Percentiles rank a stretch among this genome's conserved stretches.
phyloP scores from a whole-genome alignment of 345 rosid genomes.

The Iberis pinnata region DNA sequence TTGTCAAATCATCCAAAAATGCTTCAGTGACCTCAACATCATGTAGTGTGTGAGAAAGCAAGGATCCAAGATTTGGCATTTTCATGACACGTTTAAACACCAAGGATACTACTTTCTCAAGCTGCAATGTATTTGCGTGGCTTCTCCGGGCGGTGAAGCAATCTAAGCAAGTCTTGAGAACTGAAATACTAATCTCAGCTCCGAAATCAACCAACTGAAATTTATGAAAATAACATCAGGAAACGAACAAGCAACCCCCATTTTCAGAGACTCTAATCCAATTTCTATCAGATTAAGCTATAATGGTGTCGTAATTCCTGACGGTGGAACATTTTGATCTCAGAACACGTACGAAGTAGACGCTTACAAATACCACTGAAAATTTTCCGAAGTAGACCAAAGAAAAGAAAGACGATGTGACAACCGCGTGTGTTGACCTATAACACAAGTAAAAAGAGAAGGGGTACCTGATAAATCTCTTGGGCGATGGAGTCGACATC shows the following conservation, averaged over 20 bases:
- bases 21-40: constrained; percentile 40
- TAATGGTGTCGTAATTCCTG: too few relatives aligned
- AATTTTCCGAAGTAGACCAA: too few relatives aligned
- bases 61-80: constrained; percentile 51
- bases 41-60: constrained; percentile 52
- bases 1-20: constrained; percentile 42
- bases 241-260: neutral
- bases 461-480: constrained; percentile 56
- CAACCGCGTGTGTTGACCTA: too few relatives aligned
- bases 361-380: neutral
- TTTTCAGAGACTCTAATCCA: neutral
- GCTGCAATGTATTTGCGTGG: constrained; percentile 34
- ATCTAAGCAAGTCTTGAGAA: constrained; percentile 60
- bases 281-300: too few relatives aligned
- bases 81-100: constrained; percentile 48
- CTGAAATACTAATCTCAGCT: constrained; percentile 46
- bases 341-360: neutral
- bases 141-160: constrained; percentile 38
- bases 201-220: constrained; percentile 62
- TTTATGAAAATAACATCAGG: neutral
- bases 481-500: constrained; percentile 49
- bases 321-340: too few relatives aligned
- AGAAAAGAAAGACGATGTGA: too few relatives aligned
- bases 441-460: neutral
- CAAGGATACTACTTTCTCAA: constrained; percentile 41